Base-by-base conservation (phyloP, 345 rosid species). In the Euclidium syriacum region DNA sequence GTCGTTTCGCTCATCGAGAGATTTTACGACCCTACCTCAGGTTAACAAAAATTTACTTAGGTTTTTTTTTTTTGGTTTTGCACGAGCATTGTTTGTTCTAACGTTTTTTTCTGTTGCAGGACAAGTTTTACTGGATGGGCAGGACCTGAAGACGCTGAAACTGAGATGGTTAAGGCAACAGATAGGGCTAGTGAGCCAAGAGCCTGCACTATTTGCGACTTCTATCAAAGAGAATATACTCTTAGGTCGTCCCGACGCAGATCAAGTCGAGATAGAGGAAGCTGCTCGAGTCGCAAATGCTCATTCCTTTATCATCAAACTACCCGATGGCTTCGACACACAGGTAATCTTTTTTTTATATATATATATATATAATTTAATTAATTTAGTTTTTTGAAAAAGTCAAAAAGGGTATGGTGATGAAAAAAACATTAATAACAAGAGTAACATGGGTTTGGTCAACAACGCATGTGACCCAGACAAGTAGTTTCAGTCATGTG, bases 201-300 rank as follows among this genome's bases (percentile, higher is more conserved):
- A 92, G 49, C 98, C 96, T 16, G 95, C 96, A 4, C 68, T 92
- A 12, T 92, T 92, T 29, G 98, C 98, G 1, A 89, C 98, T 73
- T 80, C 91, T 65, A 92, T 92, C 60, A 92, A 80, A 76, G 98
- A 92, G 63, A 92, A 92, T 67, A 87, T 92, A 70, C 83, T 92
- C 16, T 70, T 92, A 61, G 98, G 96, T 68, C 84, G 98, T 68
- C 90, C 98, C 0, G 94, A 82, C 48, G 94, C 98, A 2, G 80
- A 79, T 58, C 83, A 64, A 57, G 78, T 74, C 3, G 98, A 92
- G 77, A 71, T 92, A 0, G 98, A 92, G 47, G 98, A 89, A 62
- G 98, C 98, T 9, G 98, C 98, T 43, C 79, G 94, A 72, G 98
- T 92, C 7, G 98, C 98, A 35, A 92, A 92, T 59, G 98, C 98